Evolutionary conservation across 2,329 filamentous ascomycete genomes (phyloP), one percentile per base, ranked within the genome.

Genomic region (Trichoderma sp.): DNA sequence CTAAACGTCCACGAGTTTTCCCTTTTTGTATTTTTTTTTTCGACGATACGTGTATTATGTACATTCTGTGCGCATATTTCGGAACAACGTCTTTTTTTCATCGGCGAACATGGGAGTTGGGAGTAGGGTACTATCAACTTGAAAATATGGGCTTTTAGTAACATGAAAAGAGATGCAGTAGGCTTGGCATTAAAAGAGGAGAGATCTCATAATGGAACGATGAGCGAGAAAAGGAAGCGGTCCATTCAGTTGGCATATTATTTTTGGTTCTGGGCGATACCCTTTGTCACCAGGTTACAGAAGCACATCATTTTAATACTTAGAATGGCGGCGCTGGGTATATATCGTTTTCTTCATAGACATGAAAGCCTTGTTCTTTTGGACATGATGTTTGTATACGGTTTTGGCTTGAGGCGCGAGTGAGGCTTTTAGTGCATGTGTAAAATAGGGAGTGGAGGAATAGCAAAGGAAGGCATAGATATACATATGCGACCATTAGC

Each of bases 81-180:
- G 37, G 49, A 67, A 40, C 64, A 31, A 52, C 13, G 37, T 24
- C 49, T 59, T 56, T 43, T 33, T 16, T 49, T 27, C 49, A 10
- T 57, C 29, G 64, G 64, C 64, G 64, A 59, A 67, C 40, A 59
- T 4, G 64, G 64, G 64, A 67, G 64, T 67, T 59, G 55, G 64
- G 64, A 33, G 8, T 35, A 35, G 13, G 55, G 40, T 24, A 59
- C 14, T 29, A 24, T 49, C 55, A 33, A 35, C 19, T 59, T 24
- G 57, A 40, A 21, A 57, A 37, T 49, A 27, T n/a, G 35, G 33
- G 40, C 19, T 29, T 40, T 59, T 49, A 35, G 52, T 29, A 52
- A 49, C 64, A n/a, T 43, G 33, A 35, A 66, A 67, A 59, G n/a
- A 24, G 29, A 21, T 56, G 61, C 33, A 63, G n/a, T 7, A 35